Base-by-base conservation (phyloP, 2,329 filamentous ascomycete species). In the Pestalotiopsis sp. region DNA sequence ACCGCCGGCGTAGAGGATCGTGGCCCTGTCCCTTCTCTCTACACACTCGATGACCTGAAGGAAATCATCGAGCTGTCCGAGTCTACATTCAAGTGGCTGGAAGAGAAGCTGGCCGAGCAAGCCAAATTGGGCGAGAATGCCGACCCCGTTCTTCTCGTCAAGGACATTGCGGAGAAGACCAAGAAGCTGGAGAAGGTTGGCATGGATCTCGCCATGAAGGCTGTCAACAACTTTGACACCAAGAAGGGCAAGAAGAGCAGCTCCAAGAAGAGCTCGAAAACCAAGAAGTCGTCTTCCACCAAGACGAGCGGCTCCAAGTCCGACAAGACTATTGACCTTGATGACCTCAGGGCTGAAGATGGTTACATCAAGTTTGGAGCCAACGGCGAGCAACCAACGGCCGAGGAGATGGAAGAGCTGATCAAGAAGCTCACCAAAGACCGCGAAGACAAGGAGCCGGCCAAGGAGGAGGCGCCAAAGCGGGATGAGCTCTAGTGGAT, bases 81-180 rank as follows among this genome's bases (percentile, higher is more conserved):
- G 36, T 86, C 88, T 14, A 89, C 91, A 20, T 82, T 86, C 17
- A 84, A 86, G 23, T 99, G 95, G 95, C 85, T 99, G 23, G 87
- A 90, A 40, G 87, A 92, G 72, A 91, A 92, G 77, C 81, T 93
- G 62, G 83, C 86, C 2, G 86, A 87, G 73, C 95, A 98, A 80
- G 88, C 90, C 38, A 90, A 89, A 73, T 88, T 97, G 3, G 83
- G 86, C 17, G 81, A 85, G 2, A 90, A 90, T 2, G 93, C 93
- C 11, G 90, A 98, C 72, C 93, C 94, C 0, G 90, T 91, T 6
- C 84, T 97, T 9, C 86, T 91, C 0, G 83, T 90, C 72, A 90
- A 91, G 76, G 95, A 97, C 36, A 80, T 97, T 38, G 83, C 89
- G 68, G 85, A 84, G 27, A 92, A 91, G 80, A 86, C 90, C 17